phyloP scores from a whole-genome alignment of 306 rosid genomes.

The Hippophae tibetana region DNA sequence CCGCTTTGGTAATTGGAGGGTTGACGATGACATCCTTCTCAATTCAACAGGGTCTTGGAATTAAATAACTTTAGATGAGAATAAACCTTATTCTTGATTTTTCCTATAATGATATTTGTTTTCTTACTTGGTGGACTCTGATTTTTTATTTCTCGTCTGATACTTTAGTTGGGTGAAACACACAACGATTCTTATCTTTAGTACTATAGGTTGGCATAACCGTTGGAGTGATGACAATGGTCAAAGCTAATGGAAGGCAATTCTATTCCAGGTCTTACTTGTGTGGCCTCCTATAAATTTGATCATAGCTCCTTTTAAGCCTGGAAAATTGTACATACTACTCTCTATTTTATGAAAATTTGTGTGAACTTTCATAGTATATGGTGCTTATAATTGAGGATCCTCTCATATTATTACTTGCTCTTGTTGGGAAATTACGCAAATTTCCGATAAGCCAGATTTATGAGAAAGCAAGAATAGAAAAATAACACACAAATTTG shows the following conservation, averaged over 20 bases:
- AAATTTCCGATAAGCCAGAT: too few species aligned
- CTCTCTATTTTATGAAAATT: neutral
- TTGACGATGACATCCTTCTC: constrained; percentile 71
- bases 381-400: too few species aligned
- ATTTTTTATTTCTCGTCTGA: neutral
- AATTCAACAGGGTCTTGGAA: constrained; percentile 61
- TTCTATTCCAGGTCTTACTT: constrained; percentile 89
- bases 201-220: constrained; percentile 68
- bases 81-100: neutral
- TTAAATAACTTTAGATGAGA: neutral
- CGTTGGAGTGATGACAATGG: constrained; percentile 60
- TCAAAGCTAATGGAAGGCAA: constrained; percentile 83
- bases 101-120: too few species aligned
- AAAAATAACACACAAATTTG: too few species aligned
- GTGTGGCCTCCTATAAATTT: constrained; percentile 61
- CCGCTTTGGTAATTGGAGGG: constrained; percentile 81
- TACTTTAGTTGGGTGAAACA: constrained; percentile 42
- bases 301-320: neutral
- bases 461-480: too few species aligned
- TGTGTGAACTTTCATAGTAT: neutral
- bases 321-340: constrained; percentile 3
- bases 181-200: constrained; percentile 47
- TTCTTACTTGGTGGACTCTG: neutral
- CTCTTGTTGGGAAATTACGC: too few species aligned
- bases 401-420: too few species aligned